Evolutionary conservation across 148 eudicot genomes (phyloP), one percentile per base, ranked within the genome.

Genomic region (Vaccinium macrocarpon): DNA sequence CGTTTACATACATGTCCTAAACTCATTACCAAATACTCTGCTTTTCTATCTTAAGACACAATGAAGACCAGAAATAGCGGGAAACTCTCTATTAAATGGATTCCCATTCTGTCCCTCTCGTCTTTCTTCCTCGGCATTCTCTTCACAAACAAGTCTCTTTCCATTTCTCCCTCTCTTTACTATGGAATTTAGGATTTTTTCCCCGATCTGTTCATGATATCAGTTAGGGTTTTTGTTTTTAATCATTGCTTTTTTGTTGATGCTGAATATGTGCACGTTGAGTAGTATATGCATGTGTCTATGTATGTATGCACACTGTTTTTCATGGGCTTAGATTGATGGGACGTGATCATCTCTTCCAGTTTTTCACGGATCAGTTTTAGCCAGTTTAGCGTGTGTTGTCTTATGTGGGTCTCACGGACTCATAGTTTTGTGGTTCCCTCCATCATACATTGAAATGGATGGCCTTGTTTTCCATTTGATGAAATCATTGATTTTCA

Each of bases 61-160:
- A 93, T 89, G 91, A 94, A 91, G 93, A 87, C 35, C 78, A 91
- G 90, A 83, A 89, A n/a, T 84, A 88, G 87, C 86, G 91, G 89
- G 8, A 94, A 88, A 85, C 89, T 93, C 11, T 91, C 98, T 12
- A 86, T 84, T 0, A 88, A 87, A 86, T 93, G 98, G 98, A 86
- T 94, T 50, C 93, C 94, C 82, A 78, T 92, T 87, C 57, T 92
- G 59, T 94, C 92, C 78, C 61, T 91, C 62, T 88, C 82, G 27
- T 94, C 87, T 91, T 94, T 95, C 92, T 88, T 91, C 78, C 70
- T 94, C 68, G 98, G 98, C 64, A 91, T 92, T 90, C 85, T 94
- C 57, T 89, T 94, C 61, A 91, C 94, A 81, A 93, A 93, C 92
- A 95, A 94, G 96, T 92, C 52, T 55, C 51, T 84, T 78, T 76